A percentile compares a stretch with the other conserved stretches of the same genome.
Conservation (phyloP, 2,329 filamentous ascomycete species). For the Ophiostoma sp. region DNA sequence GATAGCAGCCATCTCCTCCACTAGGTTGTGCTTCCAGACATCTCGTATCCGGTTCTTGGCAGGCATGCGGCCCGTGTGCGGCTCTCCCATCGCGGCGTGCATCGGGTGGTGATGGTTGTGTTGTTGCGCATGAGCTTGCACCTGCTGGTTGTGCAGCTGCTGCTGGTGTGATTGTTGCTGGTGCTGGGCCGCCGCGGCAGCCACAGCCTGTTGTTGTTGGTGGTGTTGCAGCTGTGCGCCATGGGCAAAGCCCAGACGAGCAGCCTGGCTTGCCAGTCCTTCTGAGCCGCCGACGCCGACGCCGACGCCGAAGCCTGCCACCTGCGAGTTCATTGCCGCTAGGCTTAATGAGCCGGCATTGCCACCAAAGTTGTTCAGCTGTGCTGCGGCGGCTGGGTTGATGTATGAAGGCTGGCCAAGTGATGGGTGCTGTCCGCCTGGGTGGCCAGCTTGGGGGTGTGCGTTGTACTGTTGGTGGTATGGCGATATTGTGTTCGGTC, state of each 20-base stretch:
- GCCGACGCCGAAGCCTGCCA: constrained; percentile 42
- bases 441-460: constrained; percentile 45
- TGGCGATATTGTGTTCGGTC: constrained; percentile 41
- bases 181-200: constrained; percentile 46
- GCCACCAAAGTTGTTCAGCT: constrained; percentile 61
- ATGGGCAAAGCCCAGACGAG: constrained; percentile 80
- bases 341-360: constrained; percentile 45
- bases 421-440: constrained; percentile 43
- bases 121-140: constrained; percentile 37
- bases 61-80: constrained; percentile 51
- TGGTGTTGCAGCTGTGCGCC: constrained; percentile 54
- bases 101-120: constrained; percentile 40
- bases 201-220: constrained; percentile 55
- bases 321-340: constrained; percentile 42
- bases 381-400: constrained; percentile 42
- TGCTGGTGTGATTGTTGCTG: constrained; percentile 40
- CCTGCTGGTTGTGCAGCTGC: constrained; percentile 42
- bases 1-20: constrained; percentile 82
- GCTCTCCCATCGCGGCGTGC: constrained; percentile 39
- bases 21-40: constrained; percentile 88
- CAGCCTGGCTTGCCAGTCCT: constrained; percentile 79
- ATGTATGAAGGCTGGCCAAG: constrained; percentile 68
- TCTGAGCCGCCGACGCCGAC: constrained; percentile 59
- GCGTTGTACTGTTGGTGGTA: constrained; percentile 51
- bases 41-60: constrained; percentile 82